Conservation (phyloP, 306 rosid species). For the Comarum palustre region DNA sequence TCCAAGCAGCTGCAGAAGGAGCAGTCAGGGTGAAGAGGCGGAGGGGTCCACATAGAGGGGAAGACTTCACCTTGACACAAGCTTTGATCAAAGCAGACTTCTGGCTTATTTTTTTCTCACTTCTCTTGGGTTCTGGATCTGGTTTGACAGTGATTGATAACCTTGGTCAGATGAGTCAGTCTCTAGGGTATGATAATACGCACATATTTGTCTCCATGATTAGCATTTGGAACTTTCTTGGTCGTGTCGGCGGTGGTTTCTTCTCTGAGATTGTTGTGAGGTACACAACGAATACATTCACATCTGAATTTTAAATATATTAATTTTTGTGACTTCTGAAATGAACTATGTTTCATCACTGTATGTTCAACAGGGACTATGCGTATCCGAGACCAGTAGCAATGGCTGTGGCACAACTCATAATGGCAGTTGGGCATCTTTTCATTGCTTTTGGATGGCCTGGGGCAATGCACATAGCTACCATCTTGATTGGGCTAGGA, state of each 20-base stretch:
- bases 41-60: conserved; percentile 80
- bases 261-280: conserved; percentile 80
- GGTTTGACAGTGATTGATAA: conserved; percentile 90
- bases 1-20: conserved; percentile 72
- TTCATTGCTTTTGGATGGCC: conserved; percentile 83
- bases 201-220: conserved; percentile 82
- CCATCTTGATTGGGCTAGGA: conserved; percentile 75
- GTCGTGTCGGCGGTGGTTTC: conserved; percentile 92
- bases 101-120: conserved; percentile 86
- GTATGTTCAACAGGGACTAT: conserved; percentile 52
- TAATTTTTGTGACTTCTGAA: neutral
- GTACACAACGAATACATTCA: conserved; percentile 37
- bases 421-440: conserved; percentile 73
- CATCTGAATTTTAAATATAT: neutral
- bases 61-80: conserved; percentile 81
- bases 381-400: conserved; percentile 77
- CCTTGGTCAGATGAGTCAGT: conserved; percentile 81
- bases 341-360: conserved; percentile 8
- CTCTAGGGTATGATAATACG: conserved; percentile 58
- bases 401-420: conserved; percentile 73
- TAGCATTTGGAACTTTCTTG: conserved; percentile 97
- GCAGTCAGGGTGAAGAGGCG: conserved; percentile 87
- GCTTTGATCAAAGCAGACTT: conserved; percentile 89
- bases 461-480: conserved; percentile 75
- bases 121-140: conserved; percentile 81